Percentiles rank a stretch among this genome's conserved stretches.
These are phyloP conservation scores for Blumeria graminis DNA, from an alignment of 2,329 filamentous ascomycete species.

Conservation along the genomic window DNA sequence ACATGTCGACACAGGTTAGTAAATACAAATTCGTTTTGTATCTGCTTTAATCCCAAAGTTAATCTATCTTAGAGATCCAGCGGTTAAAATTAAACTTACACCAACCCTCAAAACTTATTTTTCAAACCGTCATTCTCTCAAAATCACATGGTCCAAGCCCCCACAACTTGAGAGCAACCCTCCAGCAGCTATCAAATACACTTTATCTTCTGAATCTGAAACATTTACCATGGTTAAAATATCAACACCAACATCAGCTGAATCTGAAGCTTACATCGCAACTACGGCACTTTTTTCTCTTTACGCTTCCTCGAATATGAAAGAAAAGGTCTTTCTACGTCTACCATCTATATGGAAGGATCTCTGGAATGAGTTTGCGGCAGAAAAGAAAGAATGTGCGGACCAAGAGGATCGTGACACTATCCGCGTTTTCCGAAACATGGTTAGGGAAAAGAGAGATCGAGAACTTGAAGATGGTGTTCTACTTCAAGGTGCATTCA, in stretches of 20 bases:
- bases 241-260: conserved; percentile 48
- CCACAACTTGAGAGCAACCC: conserved; percentile 26
- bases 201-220: conserved; percentile 23
- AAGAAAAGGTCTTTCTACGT: conserved; percentile 63
- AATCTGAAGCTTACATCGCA: conserved; percentile 72
- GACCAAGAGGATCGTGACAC: conserved; percentile 46
- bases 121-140: conserved; percentile 50
- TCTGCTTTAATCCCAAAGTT: not conserved
- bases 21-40: too few species aligned
- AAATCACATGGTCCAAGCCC: conserved; percentile 55
- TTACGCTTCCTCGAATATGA: conserved; percentile 53
- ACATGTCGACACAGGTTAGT: conserved; percentile 54
- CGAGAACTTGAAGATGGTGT: conserved; percentile 51
- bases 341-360: conserved; percentile 65
- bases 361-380: conserved; percentile 58
- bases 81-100: conserved; percentile 40
- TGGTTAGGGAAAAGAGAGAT: conserved; percentile 44
- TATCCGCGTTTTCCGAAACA: conserved; percentile 41
- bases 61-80: conserved; percentile 32
- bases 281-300: conserved; percentile 63
- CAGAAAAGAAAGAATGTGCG: conserved; percentile 41
- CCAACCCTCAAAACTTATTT: conserved; percentile 50
- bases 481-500: conserved; percentile 53
- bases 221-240: conserved; percentile 51
- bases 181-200: conserved; percentile 13